Evolutionary conservation across 2,329 filamentous ascomycete genomes (phyloP).

Genomic region (Colletotrichum echinochloae): DNA sequence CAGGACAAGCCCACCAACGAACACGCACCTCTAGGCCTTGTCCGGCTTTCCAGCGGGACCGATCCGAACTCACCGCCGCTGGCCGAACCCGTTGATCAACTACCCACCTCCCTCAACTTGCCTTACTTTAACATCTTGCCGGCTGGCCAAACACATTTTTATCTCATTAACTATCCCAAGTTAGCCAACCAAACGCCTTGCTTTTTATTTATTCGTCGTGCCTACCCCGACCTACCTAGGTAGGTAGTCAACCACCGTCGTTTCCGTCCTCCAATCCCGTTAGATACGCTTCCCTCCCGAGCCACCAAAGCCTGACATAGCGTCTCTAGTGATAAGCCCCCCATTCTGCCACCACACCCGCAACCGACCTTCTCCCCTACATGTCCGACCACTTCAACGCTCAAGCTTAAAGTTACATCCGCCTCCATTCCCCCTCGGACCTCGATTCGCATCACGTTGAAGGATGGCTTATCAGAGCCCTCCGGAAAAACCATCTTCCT

Average conservation of each 20-base stretch:
- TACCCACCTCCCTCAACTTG: background rate
- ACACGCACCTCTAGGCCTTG: background rate
- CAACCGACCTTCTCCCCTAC: slow-evolving; percentile 2
- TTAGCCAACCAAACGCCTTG: background rate
- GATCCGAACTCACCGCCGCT: slow-evolving; percentile 36
- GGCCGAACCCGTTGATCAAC: slow-evolving; percentile 21
- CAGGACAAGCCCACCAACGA: background rate
- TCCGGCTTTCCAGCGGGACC: slow-evolving; percentile 14
- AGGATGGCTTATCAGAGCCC: slow-evolving; percentile 37
- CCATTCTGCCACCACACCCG: background rate
- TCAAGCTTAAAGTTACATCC: background rate
- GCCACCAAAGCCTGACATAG: slow-evolving; percentile 5
- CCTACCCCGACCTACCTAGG: slow-evolving; percentile 14
- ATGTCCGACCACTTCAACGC: slow-evolving; percentile 3
- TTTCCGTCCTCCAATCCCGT: slow-evolving; percentile 17
- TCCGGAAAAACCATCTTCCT: slow-evolving; percentile 44
- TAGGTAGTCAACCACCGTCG: slow-evolving; percentile 9
- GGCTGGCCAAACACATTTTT: background rate
- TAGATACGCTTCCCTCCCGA: background rate
- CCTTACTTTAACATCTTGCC: background rate
- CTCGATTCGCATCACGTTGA: slow-evolving; percentile 2
- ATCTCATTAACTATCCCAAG: background rate
- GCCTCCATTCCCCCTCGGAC: background rate
- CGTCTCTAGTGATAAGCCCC: slow-evolving; percentile 10
- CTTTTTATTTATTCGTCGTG: slow-evolving; percentile 7